Conservation (phyloP, 2,329 filamentous ascomycete species). For the Fusarium concolor region DNA sequence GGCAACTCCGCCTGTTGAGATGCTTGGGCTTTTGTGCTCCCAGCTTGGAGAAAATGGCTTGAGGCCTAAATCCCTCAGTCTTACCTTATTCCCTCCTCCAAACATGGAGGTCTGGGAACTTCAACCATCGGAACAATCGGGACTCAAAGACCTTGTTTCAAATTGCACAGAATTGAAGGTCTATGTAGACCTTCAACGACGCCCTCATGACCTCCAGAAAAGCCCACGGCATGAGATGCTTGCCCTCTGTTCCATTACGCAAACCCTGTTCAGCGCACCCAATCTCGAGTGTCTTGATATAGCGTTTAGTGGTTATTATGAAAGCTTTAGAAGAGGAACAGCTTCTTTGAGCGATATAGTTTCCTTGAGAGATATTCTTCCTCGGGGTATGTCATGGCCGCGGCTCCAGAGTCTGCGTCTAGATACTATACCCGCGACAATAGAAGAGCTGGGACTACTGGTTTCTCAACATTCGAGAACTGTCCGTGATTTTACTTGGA, state of each 20-base stretch:
- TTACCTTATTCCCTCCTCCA: neutral
- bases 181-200: neutral
- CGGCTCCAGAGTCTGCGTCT: neutral
- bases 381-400: neutral
- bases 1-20: constrained; percentile 1
- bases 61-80: neutral
- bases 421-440: neutral
- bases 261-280: neutral
- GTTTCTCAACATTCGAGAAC: neutral
- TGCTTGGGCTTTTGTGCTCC: constrained; percentile 7
- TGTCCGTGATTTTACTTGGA: neutral
- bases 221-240: neutral
- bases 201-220: neutral
- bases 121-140: neutral
- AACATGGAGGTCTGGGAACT: neutral
- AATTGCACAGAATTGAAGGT: neutral
- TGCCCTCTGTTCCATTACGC: neutral
- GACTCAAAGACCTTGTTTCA: neutral
- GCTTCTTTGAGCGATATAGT: neutral
- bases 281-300: neutral
- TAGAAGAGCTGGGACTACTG: neutral
- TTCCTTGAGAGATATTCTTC: neutral
- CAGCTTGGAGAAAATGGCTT: constrained; percentile 1
- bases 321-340: no score
- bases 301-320: neutral